Percentiles rank a stretch among this genome's conserved stretches.
phyloP scores from a whole-genome alignment of 768 basidiomycete genomes.

The Hygrocybe punicea region DNA sequence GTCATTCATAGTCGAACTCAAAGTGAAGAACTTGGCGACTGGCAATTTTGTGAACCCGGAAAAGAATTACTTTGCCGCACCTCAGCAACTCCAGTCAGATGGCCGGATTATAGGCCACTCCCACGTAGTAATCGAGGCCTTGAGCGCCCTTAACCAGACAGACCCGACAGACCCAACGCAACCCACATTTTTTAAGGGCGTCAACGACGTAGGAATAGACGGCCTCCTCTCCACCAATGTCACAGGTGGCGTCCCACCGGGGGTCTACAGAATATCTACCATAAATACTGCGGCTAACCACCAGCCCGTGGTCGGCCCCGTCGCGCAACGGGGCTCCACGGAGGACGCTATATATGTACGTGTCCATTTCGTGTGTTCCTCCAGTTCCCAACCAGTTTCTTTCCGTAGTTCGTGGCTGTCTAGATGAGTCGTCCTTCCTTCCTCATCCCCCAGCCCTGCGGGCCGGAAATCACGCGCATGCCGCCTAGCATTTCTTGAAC shows the following conservation, averaged over 20 bases:
- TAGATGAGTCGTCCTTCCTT: background rate
- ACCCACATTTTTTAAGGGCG: constrained; percentile 55
- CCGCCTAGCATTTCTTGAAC: too few relatives aligned
- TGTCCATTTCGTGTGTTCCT: constrained; percentile 10
- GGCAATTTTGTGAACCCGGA: constrained; percentile 56
- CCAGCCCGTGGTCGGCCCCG: constrained; percentile 52
- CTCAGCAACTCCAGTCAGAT: constrained; percentile 48
- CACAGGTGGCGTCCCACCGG: constrained; percentile 52
- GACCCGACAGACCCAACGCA: constrained; percentile 47
- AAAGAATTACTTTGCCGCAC: constrained; percentile 53
- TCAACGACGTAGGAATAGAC: constrained; percentile 43
- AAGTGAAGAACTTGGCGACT: constrained; percentile 44
- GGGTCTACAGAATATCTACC: constrained; percentile 56
- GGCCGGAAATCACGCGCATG: too few relatives aligned
- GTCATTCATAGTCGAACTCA: constrained; percentile 51
- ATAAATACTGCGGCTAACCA: constrained; percentile 60
- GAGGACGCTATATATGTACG: constrained; percentile 61
- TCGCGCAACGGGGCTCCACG: constrained; percentile 58
- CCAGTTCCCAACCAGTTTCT: constrained; percentile 4
- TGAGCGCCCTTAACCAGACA: constrained; percentile 44
- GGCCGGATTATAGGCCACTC: constrained; percentile 57
- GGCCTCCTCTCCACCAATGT: constrained; percentile 53
- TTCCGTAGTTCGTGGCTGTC: constrained; percentile 31
- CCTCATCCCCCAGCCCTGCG: too few relatives aligned
- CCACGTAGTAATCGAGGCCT: constrained; percentile 54